A percentile compares a stretch with the other conserved stretches of the same genome.
Evolutionary conservation across 768 basidiomycete species (phyloP).

Genomic region (Gelatoporia subvermispora): DNA sequence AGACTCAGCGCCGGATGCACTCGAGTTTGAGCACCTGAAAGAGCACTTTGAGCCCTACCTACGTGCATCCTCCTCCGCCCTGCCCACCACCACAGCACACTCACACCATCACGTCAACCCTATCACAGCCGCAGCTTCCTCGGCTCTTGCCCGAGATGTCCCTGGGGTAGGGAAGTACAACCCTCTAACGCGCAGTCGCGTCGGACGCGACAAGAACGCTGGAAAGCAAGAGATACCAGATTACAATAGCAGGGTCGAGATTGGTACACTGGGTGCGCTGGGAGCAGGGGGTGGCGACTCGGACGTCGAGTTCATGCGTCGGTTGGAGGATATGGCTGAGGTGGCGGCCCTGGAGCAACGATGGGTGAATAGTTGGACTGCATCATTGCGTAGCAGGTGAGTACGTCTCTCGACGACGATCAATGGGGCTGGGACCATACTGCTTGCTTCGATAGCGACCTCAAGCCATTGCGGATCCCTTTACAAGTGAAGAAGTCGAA

Average conservation of each 20-base stretch:
- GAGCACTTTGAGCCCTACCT: constrained; percentile 97
- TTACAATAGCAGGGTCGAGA: constrained; percentile 70
- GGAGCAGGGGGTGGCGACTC: constrained; percentile 59
- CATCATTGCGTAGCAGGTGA: constrained; percentile 60
- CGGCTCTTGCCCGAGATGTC: constrained; percentile 84
- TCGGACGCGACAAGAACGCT: constrained; percentile 54
- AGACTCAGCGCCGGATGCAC: constrained; percentile 75
- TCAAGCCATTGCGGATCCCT: constrained; percentile 86
- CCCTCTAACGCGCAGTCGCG: constrained; percentile 45
- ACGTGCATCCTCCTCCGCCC: constrained; percentile 71
- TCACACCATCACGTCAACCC: constrained; percentile 75
- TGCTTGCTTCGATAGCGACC: constrained; percentile 45
- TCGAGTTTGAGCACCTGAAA: constrained; percentile 92
- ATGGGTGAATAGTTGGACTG: constrained; percentile 78
- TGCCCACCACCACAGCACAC: constrained; percentile 52
- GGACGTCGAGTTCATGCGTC: constrained; percentile 67
- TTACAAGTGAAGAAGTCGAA: constrained; percentile 93
- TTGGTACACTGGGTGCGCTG: constrained; percentile 45
- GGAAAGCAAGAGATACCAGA: constrained; percentile 77
- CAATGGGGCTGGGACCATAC: constrained; percentile 2
- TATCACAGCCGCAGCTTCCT: constrained; percentile 84
- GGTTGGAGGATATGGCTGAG: constrained; percentile 54
- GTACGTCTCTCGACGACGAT: constrained; percentile 19
- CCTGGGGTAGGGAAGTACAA: constrained; percentile 79
- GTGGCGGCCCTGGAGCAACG: constrained; percentile 73